Evolutionary conservation across 1,284 basidiomycete species (phyloP), one percentile per base, ranked within the genome.

Genomic region (Ceratobasidium sp.): DNA sequence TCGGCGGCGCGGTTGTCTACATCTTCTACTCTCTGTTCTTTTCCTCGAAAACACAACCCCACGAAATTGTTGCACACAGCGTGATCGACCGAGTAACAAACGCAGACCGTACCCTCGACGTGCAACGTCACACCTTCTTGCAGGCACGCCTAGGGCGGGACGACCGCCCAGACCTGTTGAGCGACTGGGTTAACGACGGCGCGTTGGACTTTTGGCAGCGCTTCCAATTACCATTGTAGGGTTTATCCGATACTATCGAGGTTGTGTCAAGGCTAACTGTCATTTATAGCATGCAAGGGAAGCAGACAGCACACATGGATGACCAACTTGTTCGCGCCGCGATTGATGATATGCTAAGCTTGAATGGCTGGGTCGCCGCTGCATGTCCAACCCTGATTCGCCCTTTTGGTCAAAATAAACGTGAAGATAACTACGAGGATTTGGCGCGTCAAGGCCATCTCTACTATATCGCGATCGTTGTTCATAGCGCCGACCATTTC

Each of bases 281-380:
- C 39, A 2, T 28, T 16, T 55, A 9, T 69, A 93, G 92, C 79
- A 95, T 96, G 73, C 84, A 86, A 1, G 88, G 88, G 75, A 87
- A 86, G 76, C 93, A 95, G 73, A 96, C 94, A 0, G 85, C 91
- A 0, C 91, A 94, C 75, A 88, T 91, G 80, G 96, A 97, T 80
- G 89, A 92, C 21, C 94, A 97, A 79, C 90, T 91, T 72, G 92
- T 97, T 58, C 84, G 93, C 67, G 88, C 85, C 57, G 89, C 95
- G 5, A 92, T 98, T 64, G 96, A 97, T 80, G 93, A 94, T 76
- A 85, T 98, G 1, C 85, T 97, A 26, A 91, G 92, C 23, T 87
- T 97, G 73, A 97, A 97, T 78, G 96, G 96, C n/a, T 98, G 96
- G 96, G 96, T 96, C n/a, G 93, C 94, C 18, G 94, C 93, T 9